Percentiles rank a stretch among this genome's conserved stretches.
phyloP scores from a whole-genome alignment of 2,329 filamentous ascomycete genomes.

The Trichothecium sympodiale region DNA sequence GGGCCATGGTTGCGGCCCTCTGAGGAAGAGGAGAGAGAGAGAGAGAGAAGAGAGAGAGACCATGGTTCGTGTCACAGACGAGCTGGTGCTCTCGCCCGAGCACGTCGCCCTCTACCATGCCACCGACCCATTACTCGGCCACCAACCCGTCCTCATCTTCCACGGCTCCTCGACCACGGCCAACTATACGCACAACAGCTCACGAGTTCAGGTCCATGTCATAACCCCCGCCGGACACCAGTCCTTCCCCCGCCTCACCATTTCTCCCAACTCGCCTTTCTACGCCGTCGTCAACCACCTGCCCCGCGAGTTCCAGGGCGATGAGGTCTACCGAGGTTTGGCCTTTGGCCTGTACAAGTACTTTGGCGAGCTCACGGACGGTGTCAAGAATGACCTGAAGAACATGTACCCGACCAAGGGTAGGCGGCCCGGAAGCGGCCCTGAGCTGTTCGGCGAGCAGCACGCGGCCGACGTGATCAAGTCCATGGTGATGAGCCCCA shows the following conservation, averaged over 20 bases:
- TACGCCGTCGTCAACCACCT: conserved; percentile 85
- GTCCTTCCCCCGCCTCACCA: conserved; percentile 81
- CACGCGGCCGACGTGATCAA: conserved; percentile 87
- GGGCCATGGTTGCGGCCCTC: conserved; percentile 15
- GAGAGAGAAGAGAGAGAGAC: conserved; percentile 19
- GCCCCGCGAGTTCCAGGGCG: conserved; percentile 87
- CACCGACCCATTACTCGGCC: conserved; percentile 70
- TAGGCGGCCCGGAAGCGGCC: conserved; percentile 50
- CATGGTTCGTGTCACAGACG: conserved; percentile 77
- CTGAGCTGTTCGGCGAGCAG: conserved; percentile 73
- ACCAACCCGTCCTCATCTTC: conserved; percentile 79
- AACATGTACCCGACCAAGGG: conserved; percentile 43
- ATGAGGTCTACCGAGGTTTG: conserved; percentile 82
- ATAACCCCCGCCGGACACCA: conserved; percentile 82
- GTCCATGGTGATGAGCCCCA: conserved; percentile 73
- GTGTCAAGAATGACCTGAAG: conserved; percentile 61
- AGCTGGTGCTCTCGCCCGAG: conserved; percentile 70
- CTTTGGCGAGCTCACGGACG: conserved; percentile 73
- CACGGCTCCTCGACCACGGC: conserved; percentile 84
- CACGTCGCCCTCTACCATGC: conserved; percentile 81
- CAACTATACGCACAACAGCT: conserved; percentile 78
- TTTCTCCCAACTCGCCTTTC: conserved; percentile 84
- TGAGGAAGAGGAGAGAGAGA: conserved; percentile 8
- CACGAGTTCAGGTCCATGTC: conserved; percentile 88
- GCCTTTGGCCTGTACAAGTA: conserved; percentile 93